These are phyloP conservation scores for Apiotrichum veenhuisii DNA, from an alignment of 1,284 basidiomycete genomes.

Conservation along the genomic window DNA sequence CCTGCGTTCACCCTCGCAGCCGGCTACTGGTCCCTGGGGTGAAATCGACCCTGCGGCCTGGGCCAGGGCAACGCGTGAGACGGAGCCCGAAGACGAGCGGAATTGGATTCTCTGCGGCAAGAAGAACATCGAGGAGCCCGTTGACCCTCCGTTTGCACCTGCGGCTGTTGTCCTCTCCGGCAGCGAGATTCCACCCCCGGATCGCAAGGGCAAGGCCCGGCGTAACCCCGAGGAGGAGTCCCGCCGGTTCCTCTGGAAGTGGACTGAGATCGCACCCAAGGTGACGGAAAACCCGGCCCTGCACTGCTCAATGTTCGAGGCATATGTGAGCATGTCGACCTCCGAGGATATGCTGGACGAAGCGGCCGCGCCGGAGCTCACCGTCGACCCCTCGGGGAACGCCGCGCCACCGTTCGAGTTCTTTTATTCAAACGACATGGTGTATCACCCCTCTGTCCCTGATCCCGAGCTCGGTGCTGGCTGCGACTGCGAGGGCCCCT, in stretches of 20 bases:
- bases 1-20: too few relatives aligned
- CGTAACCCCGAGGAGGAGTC: neutral
- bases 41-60: too few relatives aligned
- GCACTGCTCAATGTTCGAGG: conserved; percentile 55
- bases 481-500: conserved; percentile 69
- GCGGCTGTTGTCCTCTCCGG: neutral
- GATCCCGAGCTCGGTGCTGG: conserved; percentile 63
- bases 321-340: conserved; percentile 58
- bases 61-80: too few relatives aligned
- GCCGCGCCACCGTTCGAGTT: conserved; percentile 55
- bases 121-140: neutral
- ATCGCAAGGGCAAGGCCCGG: neutral
- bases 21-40: too few relatives aligned
- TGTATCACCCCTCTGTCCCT: conserved; percentile 64
- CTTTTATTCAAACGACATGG: conserved; percentile 54
- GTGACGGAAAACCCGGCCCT: conserved; percentile 21
- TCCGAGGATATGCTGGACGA: conserved; percentile 55
- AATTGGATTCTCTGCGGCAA: neutral
- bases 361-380: conserved; percentile 62
- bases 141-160: neutral
- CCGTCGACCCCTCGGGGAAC: conserved; percentile 61
- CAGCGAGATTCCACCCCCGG: neutral
- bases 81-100: neutral
- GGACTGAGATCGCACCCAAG: neutral
- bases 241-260: neutral